phyloP scores from a whole-genome alignment of 1,284 basidiomycete species.

The Trichosporon sp. region DNA sequence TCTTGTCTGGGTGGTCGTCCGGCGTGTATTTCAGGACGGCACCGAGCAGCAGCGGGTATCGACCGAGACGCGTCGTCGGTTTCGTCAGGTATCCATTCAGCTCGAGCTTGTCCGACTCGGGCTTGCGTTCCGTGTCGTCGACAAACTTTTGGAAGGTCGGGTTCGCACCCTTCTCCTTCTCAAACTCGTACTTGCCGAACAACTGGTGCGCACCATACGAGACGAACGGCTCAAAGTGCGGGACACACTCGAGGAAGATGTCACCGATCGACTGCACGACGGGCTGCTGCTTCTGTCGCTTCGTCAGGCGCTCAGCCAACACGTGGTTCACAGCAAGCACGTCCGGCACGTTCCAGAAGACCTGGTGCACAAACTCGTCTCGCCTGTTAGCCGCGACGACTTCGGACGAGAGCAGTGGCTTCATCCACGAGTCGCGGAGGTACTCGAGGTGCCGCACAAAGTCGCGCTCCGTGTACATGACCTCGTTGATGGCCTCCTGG shows the following conservation, averaged over 20 bases:
- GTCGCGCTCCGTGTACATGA: slow-evolving; percentile 97
- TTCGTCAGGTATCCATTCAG: slow-evolving; percentile 98
- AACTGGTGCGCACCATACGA: slow-evolving; percentile 95
- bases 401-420: slow-evolving; percentile 72
- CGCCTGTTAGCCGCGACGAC: slow-evolving; percentile 76
- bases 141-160: slow-evolving; percentile 94
- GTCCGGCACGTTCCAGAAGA: slow-evolving; percentile 98
- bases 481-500: slow-evolving; percentile 98
- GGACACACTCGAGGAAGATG: slow-evolving; percentile 83
- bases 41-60: slow-evolving; percentile 91
- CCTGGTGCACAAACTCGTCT: slow-evolving; percentile 86
- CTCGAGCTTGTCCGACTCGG: slow-evolving; percentile 94
- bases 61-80: slow-evolving; percentile 92
- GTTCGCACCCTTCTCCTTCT: slow-evolving; percentile 95
- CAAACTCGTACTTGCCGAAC: slow-evolving; percentile 98
- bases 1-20: slow-evolving; percentile 87
- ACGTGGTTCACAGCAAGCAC: slow-evolving; percentile 89
- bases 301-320: slow-evolving; percentile 88
- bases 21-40: slow-evolving; percentile 92
- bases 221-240: slow-evolving; percentile 89
- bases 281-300: slow-evolving; percentile 90
- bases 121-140: slow-evolving; percentile 87
- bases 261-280: slow-evolving; percentile 92
- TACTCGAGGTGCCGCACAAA: slow-evolving; percentile 99
- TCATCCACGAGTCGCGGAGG: slow-evolving; percentile 91